Evolutionary conservation across 1,284 basidiomycete species (phyloP).

Genomic region (Puccinia polysora): DNA sequence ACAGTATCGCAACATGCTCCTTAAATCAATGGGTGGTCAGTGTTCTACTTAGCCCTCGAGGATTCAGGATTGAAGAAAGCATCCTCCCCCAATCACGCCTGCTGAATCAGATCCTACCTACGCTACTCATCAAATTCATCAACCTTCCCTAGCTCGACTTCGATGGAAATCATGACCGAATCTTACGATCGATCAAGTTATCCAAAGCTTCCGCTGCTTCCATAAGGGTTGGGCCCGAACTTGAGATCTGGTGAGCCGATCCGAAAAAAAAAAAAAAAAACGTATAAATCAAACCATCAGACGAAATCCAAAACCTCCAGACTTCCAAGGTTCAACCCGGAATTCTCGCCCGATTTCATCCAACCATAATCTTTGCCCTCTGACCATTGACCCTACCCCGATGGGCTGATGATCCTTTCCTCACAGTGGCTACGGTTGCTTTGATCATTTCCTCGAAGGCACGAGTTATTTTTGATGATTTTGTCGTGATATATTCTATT

Average conservation of each 20-base stretch:
- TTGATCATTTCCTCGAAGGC: conserved; percentile 83
- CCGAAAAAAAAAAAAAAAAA: neutral
- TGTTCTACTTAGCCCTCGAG: neutral
- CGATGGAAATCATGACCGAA: conserved; percentile 64
- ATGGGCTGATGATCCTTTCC: conserved; percentile 17
- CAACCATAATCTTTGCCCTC: neutral
- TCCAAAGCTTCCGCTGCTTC: conserved; percentile 86
- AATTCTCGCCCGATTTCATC: no score
- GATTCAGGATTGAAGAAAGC: neutral
- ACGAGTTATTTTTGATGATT: no score
- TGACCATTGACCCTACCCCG: neutral
- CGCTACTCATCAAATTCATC: neutral
- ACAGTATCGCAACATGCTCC: conserved; percentile 35
- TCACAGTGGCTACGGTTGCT: conserved; percentile 80
- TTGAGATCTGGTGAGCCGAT: conserved; percentile 81
- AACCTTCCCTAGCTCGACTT: conserved; percentile 23
- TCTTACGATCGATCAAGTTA: conserved; percentile 77
- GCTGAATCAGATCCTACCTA: neutral
- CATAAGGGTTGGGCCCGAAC: conserved; percentile 90
- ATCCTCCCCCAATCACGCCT: neutral
- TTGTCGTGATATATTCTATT: neutral
- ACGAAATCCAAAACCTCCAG: no score
- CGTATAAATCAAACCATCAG: neutral
- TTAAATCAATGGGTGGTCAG: conserved; percentile 44
- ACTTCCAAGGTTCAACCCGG: no score